Evolutionary conservation across 352 stramenopile genomes (phyloP).

Genomic region (Peronospora destructor): DNA sequence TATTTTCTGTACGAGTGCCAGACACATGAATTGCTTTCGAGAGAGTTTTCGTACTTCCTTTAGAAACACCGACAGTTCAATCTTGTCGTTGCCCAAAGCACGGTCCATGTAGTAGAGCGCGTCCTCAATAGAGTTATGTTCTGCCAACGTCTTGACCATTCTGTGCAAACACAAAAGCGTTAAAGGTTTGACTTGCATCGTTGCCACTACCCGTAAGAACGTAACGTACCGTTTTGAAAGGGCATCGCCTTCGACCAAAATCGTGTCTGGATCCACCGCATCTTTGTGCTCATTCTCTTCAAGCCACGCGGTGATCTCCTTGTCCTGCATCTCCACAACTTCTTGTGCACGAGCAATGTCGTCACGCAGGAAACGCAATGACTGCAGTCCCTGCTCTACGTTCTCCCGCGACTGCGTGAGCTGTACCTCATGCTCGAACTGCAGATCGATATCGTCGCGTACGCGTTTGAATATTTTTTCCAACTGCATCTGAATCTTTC

Average conservation of each 20-base stretch:
- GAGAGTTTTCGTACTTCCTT: slow-evolving; percentile 87
- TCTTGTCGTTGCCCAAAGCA: slow-evolving; percentile 80
- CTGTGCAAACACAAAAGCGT: slow-evolving; percentile 22
- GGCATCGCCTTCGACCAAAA: slow-evolving; percentile 67
- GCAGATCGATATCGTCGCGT: slow-evolving; percentile 76
- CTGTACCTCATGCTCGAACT: slow-evolving; percentile 83
- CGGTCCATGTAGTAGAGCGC: slow-evolving; percentile 89
- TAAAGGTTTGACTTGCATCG: background rate
- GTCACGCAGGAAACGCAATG: slow-evolving; percentile 61
- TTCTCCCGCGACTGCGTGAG: slow-evolving; percentile 73
- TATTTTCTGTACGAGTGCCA: slow-evolving; percentile 86
- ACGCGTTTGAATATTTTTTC: slow-evolving; percentile 77
- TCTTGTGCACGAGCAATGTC: slow-evolving; percentile 48
- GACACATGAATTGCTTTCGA: slow-evolving; percentile 87
- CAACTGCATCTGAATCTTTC: slow-evolving; percentile 73
- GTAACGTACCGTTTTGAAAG: slow-evolving; percentile 78
- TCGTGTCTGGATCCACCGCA: slow-evolving; percentile 65
- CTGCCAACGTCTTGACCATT: slow-evolving; percentile 70
- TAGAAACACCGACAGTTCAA: slow-evolving; percentile 77
- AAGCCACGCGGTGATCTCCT: slow-evolving; percentile 56
- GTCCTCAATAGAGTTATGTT: slow-evolving; percentile 87
- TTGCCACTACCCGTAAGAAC: background rate
- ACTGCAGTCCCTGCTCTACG: slow-evolving; percentile 68
- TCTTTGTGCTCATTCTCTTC: slow-evolving; percentile 76
- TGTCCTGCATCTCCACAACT: slow-evolving; percentile 53